Evolutionary conservation across 257 asterid genomes (phyloP).

Genomic region (Solanum pinnatisectum): DNA sequence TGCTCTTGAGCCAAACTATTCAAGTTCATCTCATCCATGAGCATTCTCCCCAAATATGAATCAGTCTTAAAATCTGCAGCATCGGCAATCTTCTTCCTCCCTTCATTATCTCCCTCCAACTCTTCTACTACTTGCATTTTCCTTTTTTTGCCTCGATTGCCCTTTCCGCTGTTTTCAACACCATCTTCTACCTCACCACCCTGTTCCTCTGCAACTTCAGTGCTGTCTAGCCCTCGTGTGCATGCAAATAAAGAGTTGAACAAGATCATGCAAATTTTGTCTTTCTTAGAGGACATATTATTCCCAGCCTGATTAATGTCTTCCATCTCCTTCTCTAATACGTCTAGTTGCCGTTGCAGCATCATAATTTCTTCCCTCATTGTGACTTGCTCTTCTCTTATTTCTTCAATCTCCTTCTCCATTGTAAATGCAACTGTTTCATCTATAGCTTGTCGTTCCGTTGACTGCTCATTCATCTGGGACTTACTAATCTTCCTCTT

Average conservation of each 20-base stretch:
- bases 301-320: slow-evolving; percentile 1
- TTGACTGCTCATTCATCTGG: not conserved
- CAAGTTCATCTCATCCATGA: not conserved
- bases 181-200: not conserved
- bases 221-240: not conserved
- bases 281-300: not conserved
- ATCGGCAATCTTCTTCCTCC: not conserved
- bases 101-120: not conserved
- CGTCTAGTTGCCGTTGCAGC: slow-evolving; percentile 14
- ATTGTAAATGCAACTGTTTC: not conserved
- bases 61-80: not conserved
- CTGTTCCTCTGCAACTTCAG: not conserved
- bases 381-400: slow-evolving; percentile 9
- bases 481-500: slow-evolving; percentile 15
- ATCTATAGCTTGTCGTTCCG: not conserved
- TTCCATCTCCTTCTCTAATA: slow-evolving; percentile 11
- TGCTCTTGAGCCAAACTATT: not conserved
- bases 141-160: not conserved
- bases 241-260: not conserved
- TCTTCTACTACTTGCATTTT: not conserved
- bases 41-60: not conserved
- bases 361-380: slow-evolving; percentile 14
- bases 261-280: not conserved
- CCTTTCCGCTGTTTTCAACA: not conserved
- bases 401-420: slow-evolving; percentile 14